Percentiles rank a stretch among this genome's conserved stretches.
These are phyloP conservation scores for Cyclocybe aegerita DNA, from an alignment of 768 basidiomycete species.

Conservation along the genomic window DNA sequence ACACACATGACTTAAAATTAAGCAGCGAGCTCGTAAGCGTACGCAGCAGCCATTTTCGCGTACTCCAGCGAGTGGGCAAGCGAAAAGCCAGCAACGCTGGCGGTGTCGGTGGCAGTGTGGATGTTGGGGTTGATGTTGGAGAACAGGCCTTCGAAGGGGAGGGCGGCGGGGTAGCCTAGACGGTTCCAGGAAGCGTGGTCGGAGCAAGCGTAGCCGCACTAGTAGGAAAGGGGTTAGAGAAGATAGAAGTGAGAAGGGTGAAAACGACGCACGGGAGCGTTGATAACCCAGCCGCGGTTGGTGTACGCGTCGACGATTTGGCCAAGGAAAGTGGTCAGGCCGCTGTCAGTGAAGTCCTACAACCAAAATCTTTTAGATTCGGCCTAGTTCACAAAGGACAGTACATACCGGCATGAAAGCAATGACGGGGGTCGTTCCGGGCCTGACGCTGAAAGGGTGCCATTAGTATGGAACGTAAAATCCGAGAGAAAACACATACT, in stretches of 20 bases:
- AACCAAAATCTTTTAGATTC: not conserved
- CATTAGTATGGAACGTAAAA: not conserved
- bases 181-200: conserved; percentile 38
- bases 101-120: conserved; percentile 29
- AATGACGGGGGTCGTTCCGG: conserved; percentile 38
- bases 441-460: conserved; percentile 38
- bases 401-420: conserved; percentile 29
- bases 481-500: conserved; percentile 18
- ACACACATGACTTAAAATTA: not conserved
- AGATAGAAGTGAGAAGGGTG: too few species aligned
- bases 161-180: conserved; percentile 43
- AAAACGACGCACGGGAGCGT: conserved; percentile 21
- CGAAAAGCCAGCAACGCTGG: conserved; percentile 34
- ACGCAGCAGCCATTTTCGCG: conserved; percentile 57
- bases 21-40: conserved; percentile 47
- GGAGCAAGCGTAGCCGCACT: conserved; percentile 30
- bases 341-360: conserved; percentile 28
- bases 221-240: not conserved
- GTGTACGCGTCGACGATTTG: conserved; percentile 42
- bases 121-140: conserved; percentile 23
- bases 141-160: conserved; percentile 33
- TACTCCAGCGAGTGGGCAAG: conserved; percentile 52
- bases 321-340: conserved; percentile 42
- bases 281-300: conserved; percentile 37
- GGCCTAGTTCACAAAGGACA: too few species aligned